Conservation (phyloP, 345 rosid genomes). For the Citrus inodora region DNA sequence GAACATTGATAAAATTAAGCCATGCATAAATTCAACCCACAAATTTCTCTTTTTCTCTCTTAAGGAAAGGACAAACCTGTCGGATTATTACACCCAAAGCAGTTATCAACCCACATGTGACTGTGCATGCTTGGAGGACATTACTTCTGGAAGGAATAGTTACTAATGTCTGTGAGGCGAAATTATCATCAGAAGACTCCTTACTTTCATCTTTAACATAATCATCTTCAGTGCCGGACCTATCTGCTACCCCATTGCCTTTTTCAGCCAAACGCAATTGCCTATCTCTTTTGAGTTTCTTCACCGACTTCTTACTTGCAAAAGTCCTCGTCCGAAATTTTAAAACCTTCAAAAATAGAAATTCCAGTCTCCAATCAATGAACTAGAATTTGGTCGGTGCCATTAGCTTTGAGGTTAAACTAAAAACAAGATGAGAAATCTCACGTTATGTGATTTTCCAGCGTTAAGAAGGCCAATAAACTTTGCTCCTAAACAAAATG, state of each 20-base stretch:
- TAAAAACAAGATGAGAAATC: slow-evolving; percentile 3
- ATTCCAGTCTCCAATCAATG: not conserved
- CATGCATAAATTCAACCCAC: not conserved
- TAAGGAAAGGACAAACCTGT: slow-evolving; percentile 37
- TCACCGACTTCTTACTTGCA: slow-evolving; percentile 48
- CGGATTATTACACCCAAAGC: slow-evolving; percentile 64
- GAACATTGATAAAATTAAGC: not conserved
- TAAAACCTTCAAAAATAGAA: slow-evolving; percentile 21
- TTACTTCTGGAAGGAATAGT: slow-evolving; percentile 49
- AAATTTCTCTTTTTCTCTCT: not conserved
- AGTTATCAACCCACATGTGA: slow-evolving; percentile 72
- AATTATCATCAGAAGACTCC: slow-evolving; percentile 11
- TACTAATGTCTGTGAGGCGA: slow-evolving; percentile 15
- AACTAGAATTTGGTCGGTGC: not conserved
- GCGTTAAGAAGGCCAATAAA: slow-evolving; percentile 14
- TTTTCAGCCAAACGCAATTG: slow-evolving; percentile 17
- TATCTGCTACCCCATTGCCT: slow-evolving; percentile 21
- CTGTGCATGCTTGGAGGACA: slow-evolving; percentile 74
- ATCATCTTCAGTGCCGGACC: slow-evolving; percentile 24
- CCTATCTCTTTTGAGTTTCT: slow-evolving; percentile 34
- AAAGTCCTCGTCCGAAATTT: slow-evolving; percentile 25
- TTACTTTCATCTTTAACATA: slow-evolving; percentile 16
- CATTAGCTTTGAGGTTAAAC: not conserved
- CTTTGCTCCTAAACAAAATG: slow-evolving; percentile 13
- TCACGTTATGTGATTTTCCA: slow-evolving; percentile 26